Base-by-base conservation (phyloP, 2,329 filamentous ascomycete species). In the Chaetomium globosum region DNA sequence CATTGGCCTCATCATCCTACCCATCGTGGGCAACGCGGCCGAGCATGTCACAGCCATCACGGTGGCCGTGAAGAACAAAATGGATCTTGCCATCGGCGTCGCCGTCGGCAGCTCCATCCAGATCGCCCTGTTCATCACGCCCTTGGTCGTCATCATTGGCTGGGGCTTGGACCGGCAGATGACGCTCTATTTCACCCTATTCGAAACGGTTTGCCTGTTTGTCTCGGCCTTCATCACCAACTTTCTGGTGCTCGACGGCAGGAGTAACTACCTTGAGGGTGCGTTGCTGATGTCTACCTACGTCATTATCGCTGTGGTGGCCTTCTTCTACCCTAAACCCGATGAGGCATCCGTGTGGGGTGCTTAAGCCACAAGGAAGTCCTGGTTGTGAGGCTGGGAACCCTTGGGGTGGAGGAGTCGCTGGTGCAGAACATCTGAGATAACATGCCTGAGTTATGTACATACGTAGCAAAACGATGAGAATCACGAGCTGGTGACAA, bases 191-290 rank as follows among this genome's bases (percentile, higher is more conserved):
- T 96, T 96, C 77, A 92, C 92, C 66, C 83, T 92, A 57, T 96
- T 96, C 77, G 92, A 96, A 83, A 96, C 92, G 0, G 90, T 95
- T 26, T 91, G 89, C 64, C 85, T 96, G 73, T 96, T 96, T 77
- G 87, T 94, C 59, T 90, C 87, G 59, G 88, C 92, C 8, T 88
- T 96, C 69, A 92, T 96, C 68, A 91, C 94, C 77, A 95, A 94
- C 78, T 96, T 95, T 75, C 79, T 96, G 66, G 92, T 96, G 57
- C 81, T 94, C 67, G 92, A 96, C 73, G 92, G 92, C 12, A 85
- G 92, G 75, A 92, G 89, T 75, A 96, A 96, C 74, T 96, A 95
- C 72, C 85, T 96, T 13, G 92, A 96, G 78, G 92, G 92, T 16
- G 88, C 88, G 1, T 75, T 91, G 51, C 75, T 91, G 31, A 87